These are phyloP conservation scores for Helichrysum umbraculigerum DNA, from an alignment of 129 eudicot genomes.

Conservation along the genomic window DNA sequence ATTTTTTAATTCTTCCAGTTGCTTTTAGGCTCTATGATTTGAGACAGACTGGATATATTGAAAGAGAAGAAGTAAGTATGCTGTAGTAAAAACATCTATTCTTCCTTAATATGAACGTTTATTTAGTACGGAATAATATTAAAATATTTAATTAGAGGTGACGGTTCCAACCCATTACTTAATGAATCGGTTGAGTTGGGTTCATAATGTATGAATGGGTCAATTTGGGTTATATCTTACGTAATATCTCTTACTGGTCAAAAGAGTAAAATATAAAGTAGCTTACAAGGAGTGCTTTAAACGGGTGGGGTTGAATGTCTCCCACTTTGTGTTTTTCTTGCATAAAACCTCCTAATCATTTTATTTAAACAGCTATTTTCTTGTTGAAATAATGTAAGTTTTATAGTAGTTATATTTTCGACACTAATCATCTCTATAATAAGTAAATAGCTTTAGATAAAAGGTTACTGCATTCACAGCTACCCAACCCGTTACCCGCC, in stretches of 20 bases:
- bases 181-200: background rate
- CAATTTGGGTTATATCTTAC: background rate
- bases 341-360: background rate
- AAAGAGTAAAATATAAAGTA: background rate
- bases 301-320: background rate
- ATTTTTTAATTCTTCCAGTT: slow-evolving; percentile 53
- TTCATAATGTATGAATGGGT: background rate
- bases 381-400: background rate
- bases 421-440: background rate
- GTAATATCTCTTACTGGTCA: background rate
- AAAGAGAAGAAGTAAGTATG: slow-evolving; percentile 91
- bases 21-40: slow-evolving; percentile 91
- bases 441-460: background rate
- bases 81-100: slow-evolving; percentile 10
- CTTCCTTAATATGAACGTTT: background rate
- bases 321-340: background rate
- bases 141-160: background rate
- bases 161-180: background rate
- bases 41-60: slow-evolving; percentile 84
- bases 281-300: background rate
- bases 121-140: background rate
- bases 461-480: background rate
- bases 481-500: background rate
- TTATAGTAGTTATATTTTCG: background rate
- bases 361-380: background rate